Base-by-base conservation (phyloP, 495 filamentous ascomycete genomes). In the Glonium stellatum region DNA sequence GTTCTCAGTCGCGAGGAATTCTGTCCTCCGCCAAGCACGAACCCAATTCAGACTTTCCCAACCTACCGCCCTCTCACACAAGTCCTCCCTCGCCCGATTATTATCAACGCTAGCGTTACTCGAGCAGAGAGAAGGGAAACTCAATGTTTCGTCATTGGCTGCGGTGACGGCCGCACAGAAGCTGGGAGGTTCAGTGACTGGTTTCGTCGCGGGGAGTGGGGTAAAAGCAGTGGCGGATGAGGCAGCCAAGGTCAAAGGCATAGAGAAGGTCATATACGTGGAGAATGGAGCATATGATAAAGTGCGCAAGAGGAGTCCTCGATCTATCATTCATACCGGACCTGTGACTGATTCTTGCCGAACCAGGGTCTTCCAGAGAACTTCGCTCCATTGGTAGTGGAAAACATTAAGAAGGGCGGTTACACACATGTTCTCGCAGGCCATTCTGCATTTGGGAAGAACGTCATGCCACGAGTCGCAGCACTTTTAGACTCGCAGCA, bases 361-460 rank as follows among this genome's bases (percentile, higher is more conserved):
- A 22, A 21, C 53, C 54, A 96, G 91, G 88, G 89, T 25, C 82
- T 98, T 4, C 86, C 93, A 25, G 93, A 98, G 76, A 98, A 91
- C 78, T 97, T 79, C 69, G 92, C 92, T n/a, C 88, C 91, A 41
- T 77, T 98, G 31, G 80, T 98, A 19, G 88, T 88, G 25, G 90
- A 96, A 74, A 98, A 97, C 73, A 88, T 98, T 74, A 93, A 95
- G 80, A 89, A 91, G 68, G 89, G 87, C 61, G 87, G 84, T 62
- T 97, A 84, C 75, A 96, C 92, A 61, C 93, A 98, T 71, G 82
- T 97, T 54, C 79, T 97, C 57, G 86, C 87, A 23, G 87, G 86
- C 41, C 90, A 96, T 79, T 95, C 92, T 18, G 95, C 93, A 6
- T 98, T 98, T 71, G 93, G 95, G 61, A 98, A 98, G 83, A 91